Conservation (phyloP, 2,329 filamentous ascomycete species). For the Metarhizium guizhouense region DNA sequence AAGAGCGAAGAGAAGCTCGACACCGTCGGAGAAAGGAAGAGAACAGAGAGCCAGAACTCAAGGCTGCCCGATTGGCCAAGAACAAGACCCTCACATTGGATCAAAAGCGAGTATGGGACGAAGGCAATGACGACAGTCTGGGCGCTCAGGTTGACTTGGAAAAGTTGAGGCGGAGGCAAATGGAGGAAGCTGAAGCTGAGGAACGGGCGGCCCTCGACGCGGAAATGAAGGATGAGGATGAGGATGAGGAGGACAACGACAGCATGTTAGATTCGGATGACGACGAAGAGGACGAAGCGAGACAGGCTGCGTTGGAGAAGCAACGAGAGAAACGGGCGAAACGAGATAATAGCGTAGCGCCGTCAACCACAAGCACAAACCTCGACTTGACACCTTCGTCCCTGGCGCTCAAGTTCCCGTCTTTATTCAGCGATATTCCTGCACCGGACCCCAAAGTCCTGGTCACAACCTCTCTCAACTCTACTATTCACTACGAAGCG, state of each 20-base stretch:
- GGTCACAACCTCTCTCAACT: constrained; percentile 84
- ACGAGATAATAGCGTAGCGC: constrained; percentile 42
- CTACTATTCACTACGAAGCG: constrained; percentile 77
- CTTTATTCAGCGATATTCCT: constrained; percentile 50
- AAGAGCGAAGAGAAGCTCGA: constrained; percentile 65
- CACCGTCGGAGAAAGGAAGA: constrained; percentile 78
- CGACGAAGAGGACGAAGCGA: constrained; percentile 42
- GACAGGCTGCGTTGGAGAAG: constrained; percentile 30
- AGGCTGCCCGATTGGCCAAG: constrained; percentile 60
- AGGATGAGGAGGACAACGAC: constrained; percentile 46
- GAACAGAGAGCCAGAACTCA: constrained; percentile 68
- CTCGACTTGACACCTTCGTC: constrained; percentile 54
- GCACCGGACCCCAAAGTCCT: constrained; percentile 71
- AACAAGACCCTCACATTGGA: constrained; percentile 80
- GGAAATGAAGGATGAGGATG: constrained; percentile 34
- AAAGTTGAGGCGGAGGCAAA: constrained; percentile 46
- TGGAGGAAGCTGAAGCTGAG: constrained; percentile 44
- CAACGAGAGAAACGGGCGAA: constrained; percentile 35
- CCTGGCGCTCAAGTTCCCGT: constrained; percentile 52
- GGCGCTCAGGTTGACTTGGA: constrained; percentile 49
- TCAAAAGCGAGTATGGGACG: constrained; percentile 84
- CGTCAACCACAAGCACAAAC: constrained; percentile 54
- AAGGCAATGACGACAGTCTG: constrained; percentile 54
- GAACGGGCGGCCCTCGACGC: constrained; percentile 38
- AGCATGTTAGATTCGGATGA: constrained; percentile 70